Evolutionary conservation across 1,139 yeast genomes (phyloP).

Genomic region (Spathaspora sp.): DNA sequence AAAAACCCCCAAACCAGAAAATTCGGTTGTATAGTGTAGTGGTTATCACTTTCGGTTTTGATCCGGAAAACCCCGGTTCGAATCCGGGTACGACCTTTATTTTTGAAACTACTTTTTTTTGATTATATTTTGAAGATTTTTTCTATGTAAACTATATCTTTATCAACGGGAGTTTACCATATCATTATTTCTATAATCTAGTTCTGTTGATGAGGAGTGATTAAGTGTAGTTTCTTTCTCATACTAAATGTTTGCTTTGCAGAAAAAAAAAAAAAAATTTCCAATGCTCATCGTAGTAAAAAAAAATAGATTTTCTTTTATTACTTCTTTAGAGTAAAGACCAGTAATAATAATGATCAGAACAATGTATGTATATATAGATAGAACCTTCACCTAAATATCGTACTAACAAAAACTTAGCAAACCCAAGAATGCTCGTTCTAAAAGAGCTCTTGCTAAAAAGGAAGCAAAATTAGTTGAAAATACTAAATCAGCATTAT

Average conservation of each 20-base stretch:
- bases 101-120: slow-evolving; percentile 15
- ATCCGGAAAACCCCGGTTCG: slow-evolving; percentile 93
- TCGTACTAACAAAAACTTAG: slow-evolving; percentile 11
- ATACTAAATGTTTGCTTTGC: neutral
- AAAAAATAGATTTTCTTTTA: neutral
- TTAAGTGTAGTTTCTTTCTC: no score
- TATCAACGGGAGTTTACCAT: no score
- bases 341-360: slow-evolving; percentile 51
- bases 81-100: slow-evolving; percentile 89
- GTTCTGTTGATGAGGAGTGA: no score
- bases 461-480: slow-evolving; percentile 87
- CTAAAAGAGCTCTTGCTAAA: slow-evolving; percentile 90
- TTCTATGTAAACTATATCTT: no score
- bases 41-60: slow-evolving; percentile 55
- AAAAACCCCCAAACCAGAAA: neutral
- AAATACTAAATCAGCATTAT: slow-evolving; percentile 85
- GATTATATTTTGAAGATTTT: no score
- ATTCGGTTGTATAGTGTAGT: slow-evolving; percentile 34
- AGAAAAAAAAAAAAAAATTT: slow-evolving; percentile 2
- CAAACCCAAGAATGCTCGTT: slow-evolving; percentile 89
- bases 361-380: slow-evolving; percentile 48
- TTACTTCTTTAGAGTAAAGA: neutral
- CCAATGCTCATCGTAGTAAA: slow-evolving; percentile 5
- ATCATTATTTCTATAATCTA: no score
- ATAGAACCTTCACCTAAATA: neutral